Evolutionary conservation across 495 filamentous ascomycete genomes (phyloP), one percentile per base, ranked within the genome.

Genomic region (Sporormia fimetaria): DNA sequence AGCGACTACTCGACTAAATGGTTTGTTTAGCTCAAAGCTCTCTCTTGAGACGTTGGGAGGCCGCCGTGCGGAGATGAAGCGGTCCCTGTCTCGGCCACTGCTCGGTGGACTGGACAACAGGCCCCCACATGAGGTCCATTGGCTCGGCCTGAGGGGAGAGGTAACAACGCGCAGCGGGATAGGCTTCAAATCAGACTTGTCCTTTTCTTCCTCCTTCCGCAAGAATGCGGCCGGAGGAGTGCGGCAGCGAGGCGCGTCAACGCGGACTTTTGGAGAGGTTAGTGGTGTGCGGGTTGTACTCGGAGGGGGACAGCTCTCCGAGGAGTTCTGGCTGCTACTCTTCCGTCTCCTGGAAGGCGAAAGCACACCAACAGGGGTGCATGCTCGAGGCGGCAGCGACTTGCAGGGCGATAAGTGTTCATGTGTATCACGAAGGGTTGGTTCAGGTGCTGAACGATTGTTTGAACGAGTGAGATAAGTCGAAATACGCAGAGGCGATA

Each of bases 21-120:
- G 58, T 59, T 83, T 87, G 54, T 67, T 72, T n/a, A 79, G 57
- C 43, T 67, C 76, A 53, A 78, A 87, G 18, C 65, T 69, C 18
- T 79, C 72, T 12, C 63, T 61, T 15, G 65, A 46, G 7, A 60
- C 54, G 18, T 66, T 59, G 6, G 64, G 48, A 12, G 63, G 64
- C 14, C 59, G 56, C 28, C 78, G 71, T 17, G 55, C 55, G 20
- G 81, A 71, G 17, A 87, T 75, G 55, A 85, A 92, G 17, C 83
- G 71, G 55, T 92, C 84, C 4, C 69, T 73, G 22, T 60, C 61
- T 23, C 25, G 26, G 47, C 26, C 30, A 21, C 3, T 33, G 9
- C 12, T 15, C 34, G 38, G 10, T 31, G 24, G 23, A 31, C 37
- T n/a, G 44, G 38, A 42, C 29, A 45, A 29, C 6, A 33, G 6